A percentile compares a stretch with the other conserved stretches of the same genome.
phyloP scores from a whole-genome alignment of 352 stramenopile species.

The Phytophthora tentaculata region DNA sequence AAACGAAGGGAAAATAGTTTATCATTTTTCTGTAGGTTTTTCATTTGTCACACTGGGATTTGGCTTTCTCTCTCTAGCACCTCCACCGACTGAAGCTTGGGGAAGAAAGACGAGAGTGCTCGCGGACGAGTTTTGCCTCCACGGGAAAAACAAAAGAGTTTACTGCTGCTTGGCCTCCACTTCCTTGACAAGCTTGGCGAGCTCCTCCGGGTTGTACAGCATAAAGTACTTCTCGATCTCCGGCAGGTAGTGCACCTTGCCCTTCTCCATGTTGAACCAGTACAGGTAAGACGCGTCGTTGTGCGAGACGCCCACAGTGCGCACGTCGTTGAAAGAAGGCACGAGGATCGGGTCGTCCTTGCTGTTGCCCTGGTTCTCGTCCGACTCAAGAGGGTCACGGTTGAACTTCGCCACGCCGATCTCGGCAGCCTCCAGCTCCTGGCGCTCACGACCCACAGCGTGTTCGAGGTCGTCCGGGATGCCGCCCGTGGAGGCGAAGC shows the following conservation, averaged over 20 bases:
- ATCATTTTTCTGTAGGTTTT: constrained; percentile 36
- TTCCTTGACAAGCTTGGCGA: constrained; percentile 83
- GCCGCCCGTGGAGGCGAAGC: constrained; percentile 56
- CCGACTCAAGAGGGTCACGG: constrained; percentile 85
- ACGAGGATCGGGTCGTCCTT: constrained; percentile 90
- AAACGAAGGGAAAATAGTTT: constrained; percentile 37
- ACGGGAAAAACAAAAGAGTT: constrained; percentile 8
- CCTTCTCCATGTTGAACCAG: constrained; percentile 89
- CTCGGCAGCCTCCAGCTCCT: constrained; percentile 77
- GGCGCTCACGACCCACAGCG: constrained; percentile 80
- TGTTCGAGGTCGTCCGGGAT: constrained; percentile 84
- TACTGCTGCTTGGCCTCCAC: constrained; percentile 85
- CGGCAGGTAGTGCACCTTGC: constrained; percentile 88
- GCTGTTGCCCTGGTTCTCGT: constrained; percentile 88
- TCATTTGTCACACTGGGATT: constrained; percentile 33
- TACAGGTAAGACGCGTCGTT: constrained; percentile 91
- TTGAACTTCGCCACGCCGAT: constrained; percentile 77
- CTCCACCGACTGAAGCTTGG: constrained; percentile 1
- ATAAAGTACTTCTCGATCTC: constrained; percentile 91
- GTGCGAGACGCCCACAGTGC: constrained; percentile 84
- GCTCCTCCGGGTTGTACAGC: constrained; percentile 90
- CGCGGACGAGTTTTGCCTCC: background rate
- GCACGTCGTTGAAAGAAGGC: constrained; percentile 77
- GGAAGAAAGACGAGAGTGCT: background rate
- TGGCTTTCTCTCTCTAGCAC: constrained; percentile 12